Base-by-base conservation (phyloP, 2,329 filamentous ascomycete genomes). In the Fusarium sacchari region DNA sequence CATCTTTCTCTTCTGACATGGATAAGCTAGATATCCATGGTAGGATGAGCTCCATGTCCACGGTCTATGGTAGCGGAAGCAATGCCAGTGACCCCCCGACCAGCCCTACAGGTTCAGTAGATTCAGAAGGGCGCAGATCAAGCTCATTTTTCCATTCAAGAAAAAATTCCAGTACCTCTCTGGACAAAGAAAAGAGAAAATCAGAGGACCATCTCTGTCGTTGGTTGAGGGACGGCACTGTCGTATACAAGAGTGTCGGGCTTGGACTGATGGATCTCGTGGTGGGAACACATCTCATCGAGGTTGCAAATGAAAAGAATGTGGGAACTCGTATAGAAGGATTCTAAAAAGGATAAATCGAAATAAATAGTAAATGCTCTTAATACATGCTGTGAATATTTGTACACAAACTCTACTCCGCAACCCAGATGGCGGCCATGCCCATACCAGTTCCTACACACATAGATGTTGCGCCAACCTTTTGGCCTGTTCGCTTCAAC, bases 371-470 rank as follows among this genome's bases (percentile, higher is more conserved):
- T 47, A 69, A 67, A 72, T 55, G 20, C 43, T 56, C 58, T 57
- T 60, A 32, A 74, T 67, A 70, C 47, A 74, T 59, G 63, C 63
- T 70, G 58, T 32, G 63, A 65, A 69, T 80, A 80, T 62, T 80
- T 69, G 62, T 81, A 79, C 77, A 68, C 30, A 56, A 52, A n/a
- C 43, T 69, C 74, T 94, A 97, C 87, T 97, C 95, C 7, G 94
- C 94, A 75, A 98, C 95, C 95, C 95, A 98, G 67, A 98, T 92
- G 69, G 95, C 94, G 64, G 95, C 95, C 94, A 98, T 97, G 59
- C 96, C 96, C 96, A 98, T 98, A 60, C 95, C 96, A 6, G 96
- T 98, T 58, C 96, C 96, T 56, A 98, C 86, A 82, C 96, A 99
- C 96, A 98, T 98, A 83, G 93, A 96, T 36, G 94, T 98, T 46